Evolutionary conservation across 2,329 filamentous ascomycete genomes (phyloP).

Genomic region (Aspergillus brasiliensis): DNA sequence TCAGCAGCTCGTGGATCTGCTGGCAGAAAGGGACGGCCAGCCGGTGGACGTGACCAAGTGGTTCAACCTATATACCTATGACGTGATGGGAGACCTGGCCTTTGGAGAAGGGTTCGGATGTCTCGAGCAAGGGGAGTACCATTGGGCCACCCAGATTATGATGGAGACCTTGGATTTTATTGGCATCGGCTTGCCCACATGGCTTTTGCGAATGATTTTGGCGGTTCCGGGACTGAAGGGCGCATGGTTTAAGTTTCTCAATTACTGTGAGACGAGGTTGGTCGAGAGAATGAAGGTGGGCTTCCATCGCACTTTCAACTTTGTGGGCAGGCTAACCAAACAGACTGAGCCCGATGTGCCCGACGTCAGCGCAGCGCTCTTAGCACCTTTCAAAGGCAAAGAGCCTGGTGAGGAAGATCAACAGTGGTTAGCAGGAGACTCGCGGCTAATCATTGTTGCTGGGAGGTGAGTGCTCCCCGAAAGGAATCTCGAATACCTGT

Average conservation of each 20-base stretch:
- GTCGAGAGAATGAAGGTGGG: constrained; percentile 9
- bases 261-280: constrained; percentile 10
- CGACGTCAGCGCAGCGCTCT: constrained; percentile 29
- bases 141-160: constrained; percentile 41
- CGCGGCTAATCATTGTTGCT: constrained; percentile 32
- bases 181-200: constrained; percentile 14
- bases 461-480: constrained; percentile 17
- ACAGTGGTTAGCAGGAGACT: constrained; percentile 30
- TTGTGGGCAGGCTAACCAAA: background rate
- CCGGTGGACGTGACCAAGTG: constrained; percentile 41
- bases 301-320: background rate
- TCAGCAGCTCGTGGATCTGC: constrained; percentile 33
- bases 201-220: constrained; percentile 6
- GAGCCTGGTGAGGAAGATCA: constrained; percentile 21
- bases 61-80: constrained; percentile 46
- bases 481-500: too few species aligned
- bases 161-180: constrained; percentile 31
- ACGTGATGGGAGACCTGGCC: constrained; percentile 49
- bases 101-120: constrained; percentile 32
- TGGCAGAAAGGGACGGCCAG: constrained; percentile 30
- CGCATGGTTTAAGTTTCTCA: constrained; percentile 7
- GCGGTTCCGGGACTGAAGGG: background rate
- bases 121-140: constrained; percentile 23
- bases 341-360: constrained; percentile 20
- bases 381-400: constrained; percentile 24